Evolutionary conservation across 2,329 filamentous ascomycete species (phyloP), one percentile per base, ranked within the genome.

Genomic region (Daldinia sp.): DNA sequence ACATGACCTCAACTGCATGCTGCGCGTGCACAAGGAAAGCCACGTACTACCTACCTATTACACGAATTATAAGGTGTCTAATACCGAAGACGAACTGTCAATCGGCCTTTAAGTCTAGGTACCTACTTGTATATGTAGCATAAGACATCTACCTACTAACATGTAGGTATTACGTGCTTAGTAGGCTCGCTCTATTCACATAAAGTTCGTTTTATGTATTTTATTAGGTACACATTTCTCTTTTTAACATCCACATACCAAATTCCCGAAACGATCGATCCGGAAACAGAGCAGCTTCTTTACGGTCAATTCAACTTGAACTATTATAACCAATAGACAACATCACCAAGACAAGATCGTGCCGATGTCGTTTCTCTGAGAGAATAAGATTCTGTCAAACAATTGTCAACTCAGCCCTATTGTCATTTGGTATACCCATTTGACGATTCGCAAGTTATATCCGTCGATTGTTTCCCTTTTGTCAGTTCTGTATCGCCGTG

Each of bases 351-450:
- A 48, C n/a, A 30, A 50, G 26, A 50, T 10, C 6, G 1, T 50
- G 6, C n/a, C n/a, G n/a, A n/a, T n/a, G n/a, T n/a, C n/a, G n/a
- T n/a, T n/a, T n/a, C n/a, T n/a, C n/a, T n/a, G n/a, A n/a, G n/a
- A n/a, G n/a, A n/a, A n/a, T n/a, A n/a, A n/a, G n/a, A n/a, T n/a
- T n/a, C n/a, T n/a, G n/a, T 33, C 28, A 18, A 30, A 33, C 33
- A 37, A 23, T 63, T 55, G 55, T 46, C 60, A 63, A 51, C 42
- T 57, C 44, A 64, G 56, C 56, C 42, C 55, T 67, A 60, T 56
- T 57, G 55, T 60, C 50, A 60, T 28, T 51, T 3, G 18, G 26
- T 28, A 50, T 30, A 12, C 6, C 20, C 20, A 55, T 42, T 9
- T 6, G 18, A 33, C 13, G n/a, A 51, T 7, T 33, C n/a, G n/a